These are phyloP conservation scores for Stenocarpella maydis DNA, from an alignment of 2,329 filamentous ascomycete genomes.

Conservation along the genomic window DNA sequence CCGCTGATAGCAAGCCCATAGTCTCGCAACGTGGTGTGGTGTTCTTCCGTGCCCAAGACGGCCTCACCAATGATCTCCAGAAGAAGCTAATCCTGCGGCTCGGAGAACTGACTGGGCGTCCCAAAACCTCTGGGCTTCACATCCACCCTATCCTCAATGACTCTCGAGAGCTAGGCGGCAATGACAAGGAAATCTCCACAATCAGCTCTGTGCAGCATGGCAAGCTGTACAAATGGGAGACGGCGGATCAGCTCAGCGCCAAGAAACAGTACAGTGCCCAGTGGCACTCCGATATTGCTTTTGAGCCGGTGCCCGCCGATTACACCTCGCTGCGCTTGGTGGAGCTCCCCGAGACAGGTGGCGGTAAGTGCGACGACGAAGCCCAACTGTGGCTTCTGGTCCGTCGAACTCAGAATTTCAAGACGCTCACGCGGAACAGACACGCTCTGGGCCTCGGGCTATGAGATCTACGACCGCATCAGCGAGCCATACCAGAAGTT, in stretches of 20 bases:
- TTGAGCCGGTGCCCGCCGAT: constrained; percentile 61
- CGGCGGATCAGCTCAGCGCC: constrained; percentile 40
- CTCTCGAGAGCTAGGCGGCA: constrained; percentile 58
- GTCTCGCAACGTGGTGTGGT: constrained; percentile 71
- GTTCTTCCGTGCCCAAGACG: constrained; percentile 69
- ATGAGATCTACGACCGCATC: constrained; percentile 58
- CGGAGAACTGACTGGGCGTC: constrained; percentile 67
- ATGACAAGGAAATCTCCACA: constrained; percentile 65
- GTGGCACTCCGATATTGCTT: constrained; percentile 65
- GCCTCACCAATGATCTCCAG: constrained; percentile 64
- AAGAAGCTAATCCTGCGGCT: constrained; percentile 67
- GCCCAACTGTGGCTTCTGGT: not conserved
- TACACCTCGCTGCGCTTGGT: constrained; percentile 62
- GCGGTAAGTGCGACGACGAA: constrained; percentile 40
- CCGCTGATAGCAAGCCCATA: constrained; percentile 39
- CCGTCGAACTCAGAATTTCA: not conserved
- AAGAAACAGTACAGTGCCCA: constrained; percentile 47
- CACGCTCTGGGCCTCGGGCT: constrained; percentile 54
- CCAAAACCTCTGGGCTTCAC: constrained; percentile 64
- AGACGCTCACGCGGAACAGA: constrained; percentile 42
- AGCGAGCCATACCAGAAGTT: constrained; percentile 57
- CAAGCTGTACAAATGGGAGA: constrained; percentile 45
- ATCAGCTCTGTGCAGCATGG: constrained; percentile 62
- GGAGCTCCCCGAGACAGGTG: constrained; percentile 51
- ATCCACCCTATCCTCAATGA: constrained; percentile 67